Evolutionary conservation across 345 rosid genomes (phyloP).

Genomic region (Raphanus raphanistrum): DNA sequence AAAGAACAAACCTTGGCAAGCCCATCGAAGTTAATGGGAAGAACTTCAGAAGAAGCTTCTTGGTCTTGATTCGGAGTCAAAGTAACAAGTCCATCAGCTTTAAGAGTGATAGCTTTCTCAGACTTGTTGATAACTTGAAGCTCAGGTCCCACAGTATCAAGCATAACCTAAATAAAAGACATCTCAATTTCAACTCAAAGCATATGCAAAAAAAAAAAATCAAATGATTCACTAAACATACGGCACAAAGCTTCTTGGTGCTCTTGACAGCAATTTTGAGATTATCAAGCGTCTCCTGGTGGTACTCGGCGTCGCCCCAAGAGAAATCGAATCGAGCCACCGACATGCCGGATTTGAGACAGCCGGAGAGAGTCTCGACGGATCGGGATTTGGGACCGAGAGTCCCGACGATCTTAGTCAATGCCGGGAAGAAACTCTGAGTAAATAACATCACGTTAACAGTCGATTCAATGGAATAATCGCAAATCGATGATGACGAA

Average conservation of each 20-base stretch:
- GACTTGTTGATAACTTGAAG: conserved; percentile 80
- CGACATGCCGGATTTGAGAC: conserved; percentile 96
- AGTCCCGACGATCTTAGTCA: conserved; percentile 97
- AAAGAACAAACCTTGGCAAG: conserved; percentile 65
- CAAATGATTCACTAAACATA: conserved; percentile 28
- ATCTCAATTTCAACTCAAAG: background rate
- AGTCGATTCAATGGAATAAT: no score
- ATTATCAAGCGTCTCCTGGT: conserved; percentile 85
- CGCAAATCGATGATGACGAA: background rate
- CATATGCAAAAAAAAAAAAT: conserved; percentile 11
- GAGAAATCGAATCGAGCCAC: conserved; percentile 96
- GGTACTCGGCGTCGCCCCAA: conserved; percentile 73
- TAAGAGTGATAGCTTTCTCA: conserved; percentile 70
- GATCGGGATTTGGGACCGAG: conserved; percentile 90
- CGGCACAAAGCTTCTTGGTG: conserved; percentile 91
- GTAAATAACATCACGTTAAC: conserved; percentile 11
- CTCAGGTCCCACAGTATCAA: conserved; percentile 95
- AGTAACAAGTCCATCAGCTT: conserved; percentile 70
- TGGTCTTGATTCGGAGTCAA: conserved; percentile 75
- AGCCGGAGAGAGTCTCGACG: conserved; percentile 66
- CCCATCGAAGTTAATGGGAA: conserved; percentile 92
- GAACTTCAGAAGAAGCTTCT: conserved; percentile 79
- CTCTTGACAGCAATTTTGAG: conserved; percentile 71
- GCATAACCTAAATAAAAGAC: conserved; percentile 63
- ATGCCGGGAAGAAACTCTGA: conserved; percentile 92